Percentiles rank a stretch among this genome's conserved stretches.
Evolutionary conservation across 2,329 filamentous ascomycete species (phyloP).

Genomic region (Pestalotiopsis sp.): DNA sequence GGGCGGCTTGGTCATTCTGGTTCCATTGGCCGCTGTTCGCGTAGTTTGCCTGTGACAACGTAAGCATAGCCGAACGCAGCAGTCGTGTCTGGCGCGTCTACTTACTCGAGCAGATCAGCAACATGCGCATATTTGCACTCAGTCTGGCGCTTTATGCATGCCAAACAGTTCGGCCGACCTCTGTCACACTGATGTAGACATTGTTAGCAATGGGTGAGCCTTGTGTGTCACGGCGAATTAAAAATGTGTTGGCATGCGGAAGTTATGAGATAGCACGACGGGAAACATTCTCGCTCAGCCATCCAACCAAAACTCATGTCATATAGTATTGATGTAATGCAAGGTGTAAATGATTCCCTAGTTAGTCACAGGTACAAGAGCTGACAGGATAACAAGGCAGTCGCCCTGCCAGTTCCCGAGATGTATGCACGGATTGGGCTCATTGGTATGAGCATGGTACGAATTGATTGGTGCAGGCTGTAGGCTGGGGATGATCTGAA

Average conservation of each 20-base stretch:
- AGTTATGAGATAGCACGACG: background rate
- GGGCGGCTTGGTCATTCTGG: constrained; percentile 86
- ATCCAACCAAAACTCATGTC: background rate
- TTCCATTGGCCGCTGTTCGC: constrained; percentile 73
- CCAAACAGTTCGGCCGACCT: constrained; percentile 68
- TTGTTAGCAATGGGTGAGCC: background rate
- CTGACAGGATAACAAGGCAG: background rate
- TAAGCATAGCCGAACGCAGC: constrained; percentile 18
- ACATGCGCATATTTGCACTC: constrained; percentile 76
- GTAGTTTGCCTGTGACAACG: constrained; percentile 55
- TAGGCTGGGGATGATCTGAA: background rate
- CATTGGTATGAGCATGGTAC: background rate
- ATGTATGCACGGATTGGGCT: background rate
- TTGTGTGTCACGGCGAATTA: background rate
- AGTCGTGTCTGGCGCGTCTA: constrained; percentile 18
- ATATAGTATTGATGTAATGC: background rate
- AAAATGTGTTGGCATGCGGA: background rate
- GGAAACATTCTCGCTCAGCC: background rate
- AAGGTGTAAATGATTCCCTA: background rate
- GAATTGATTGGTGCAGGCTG: background rate
- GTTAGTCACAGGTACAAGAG: background rate
- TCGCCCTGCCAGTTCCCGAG: background rate
- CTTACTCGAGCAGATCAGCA: constrained; percentile 76
- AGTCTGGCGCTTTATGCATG: constrained; percentile 77
- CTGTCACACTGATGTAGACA: constrained; percentile 67